Evolutionary conservation across 1,139 yeast species (phyloP), one percentile per base, ranked within the genome.

Genomic region (Saccharomyces hybrid): DNA sequence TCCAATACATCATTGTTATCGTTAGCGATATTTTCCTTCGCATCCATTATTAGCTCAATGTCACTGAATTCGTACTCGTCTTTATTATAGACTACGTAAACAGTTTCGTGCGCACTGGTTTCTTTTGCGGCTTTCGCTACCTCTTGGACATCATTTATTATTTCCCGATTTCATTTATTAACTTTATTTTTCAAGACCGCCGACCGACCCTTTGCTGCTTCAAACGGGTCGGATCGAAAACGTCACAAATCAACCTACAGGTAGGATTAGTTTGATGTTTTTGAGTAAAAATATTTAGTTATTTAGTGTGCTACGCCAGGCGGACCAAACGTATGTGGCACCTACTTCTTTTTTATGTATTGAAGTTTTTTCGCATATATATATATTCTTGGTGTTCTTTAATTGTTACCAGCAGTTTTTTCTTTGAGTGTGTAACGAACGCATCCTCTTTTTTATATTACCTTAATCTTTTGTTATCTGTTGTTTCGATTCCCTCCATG

Each of bases 401-500:
- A 8, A 23, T 13, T 25, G 11, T 23, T 4, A 4, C 5, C 7
- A 23, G 30, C 9, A 46, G 48, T 4, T 8, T 25, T 23, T 25
- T n/a, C 11, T 14, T 25, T 25, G 8, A 20, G 23, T 20, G 30
- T 23, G 26, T 13, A 14, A 5, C 5, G 7, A 14, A 5, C 5
- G 7, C 20, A 6, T 16, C 25, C 7, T 13, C 16, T 34, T 26
- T 47, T 27, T 47, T 31, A 9, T 26, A 13, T 49, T 26, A 73
- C 56, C 76, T 64, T 13, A 71, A 63, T 5, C 57, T 41, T 1
- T 63, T 66, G 13, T 62, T 66, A 53, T 58, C 27, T 20, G 47
- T 58, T 48, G 63, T 61, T 5, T 68, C 67, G 5, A 80, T 74
- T 0, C 86, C 87, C 66, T 84, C 90, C 47, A 70, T 70, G 31